Conservation (phyloP, 257 asterid species). For the Nicotiana attenuata region DNA sequence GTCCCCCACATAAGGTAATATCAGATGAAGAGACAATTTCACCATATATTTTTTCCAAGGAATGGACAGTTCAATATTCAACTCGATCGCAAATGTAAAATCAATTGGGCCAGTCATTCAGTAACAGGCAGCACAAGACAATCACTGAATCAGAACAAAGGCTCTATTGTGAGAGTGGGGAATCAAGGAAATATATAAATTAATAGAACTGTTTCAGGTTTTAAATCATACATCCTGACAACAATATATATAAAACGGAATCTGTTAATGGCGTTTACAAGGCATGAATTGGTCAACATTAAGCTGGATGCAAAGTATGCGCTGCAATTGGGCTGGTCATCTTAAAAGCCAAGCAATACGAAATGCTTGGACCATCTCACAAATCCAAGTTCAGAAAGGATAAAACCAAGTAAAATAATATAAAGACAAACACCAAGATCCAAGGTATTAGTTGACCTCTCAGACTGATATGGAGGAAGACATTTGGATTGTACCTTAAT, state of each 20-base stretch:
- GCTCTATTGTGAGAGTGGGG: not conserved
- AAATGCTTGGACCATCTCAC: slow-evolving; percentile 1
- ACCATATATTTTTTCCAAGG: not conserved
- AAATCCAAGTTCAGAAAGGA: not conserved
- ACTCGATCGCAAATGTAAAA: not conserved
- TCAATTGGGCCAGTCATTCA: not conserved
- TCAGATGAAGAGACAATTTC: slow-evolving; percentile 1
- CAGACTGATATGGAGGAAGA: not conserved
- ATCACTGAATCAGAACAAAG: not conserved
- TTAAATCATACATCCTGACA: not conserved
- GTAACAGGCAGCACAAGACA: not conserved
- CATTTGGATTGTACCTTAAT: slow-evolving; percentile 54
- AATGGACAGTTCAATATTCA: not conserved
- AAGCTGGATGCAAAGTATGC: not conserved
- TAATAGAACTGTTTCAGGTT: not conserved
- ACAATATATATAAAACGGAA: not conserved
- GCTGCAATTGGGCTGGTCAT: slow-evolving; percentile 5
- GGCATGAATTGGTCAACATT: not conserved
- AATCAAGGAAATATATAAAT: not conserved
- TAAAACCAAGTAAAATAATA: not conserved
- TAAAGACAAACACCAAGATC: not conserved
- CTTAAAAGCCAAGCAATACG: not conserved
- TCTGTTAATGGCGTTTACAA: not conserved
- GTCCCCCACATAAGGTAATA: not conserved
- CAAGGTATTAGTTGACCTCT: not conserved